These are phyloP conservation scores for Senecio squalidus DNA, from an alignment of 140 eudicot species.

Conservation along the genomic window DNA sequence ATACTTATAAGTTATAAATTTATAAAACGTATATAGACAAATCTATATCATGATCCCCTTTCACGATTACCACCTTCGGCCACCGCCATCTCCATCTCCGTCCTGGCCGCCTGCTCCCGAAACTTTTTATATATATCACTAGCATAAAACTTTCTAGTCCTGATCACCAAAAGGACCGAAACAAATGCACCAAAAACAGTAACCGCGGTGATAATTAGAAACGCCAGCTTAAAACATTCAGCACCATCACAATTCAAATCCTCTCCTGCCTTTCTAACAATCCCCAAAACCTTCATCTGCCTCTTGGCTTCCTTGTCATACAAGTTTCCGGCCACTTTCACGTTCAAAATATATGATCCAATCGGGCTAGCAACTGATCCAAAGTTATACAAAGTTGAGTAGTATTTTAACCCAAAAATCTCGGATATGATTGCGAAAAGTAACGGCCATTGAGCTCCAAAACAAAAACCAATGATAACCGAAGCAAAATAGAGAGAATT, in stretches of 20 bases:
- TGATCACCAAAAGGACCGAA: constrained; percentile 47
- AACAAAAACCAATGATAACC: constrained; percentile 58
- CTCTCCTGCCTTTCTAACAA: constrained; percentile 32
- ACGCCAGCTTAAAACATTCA: constrained; percentile 53
- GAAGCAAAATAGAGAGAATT: constrained; percentile 58
- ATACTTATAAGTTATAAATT: too few species aligned
- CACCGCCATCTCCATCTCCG: constrained; percentile 44
- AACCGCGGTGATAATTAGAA: constrained; percentile 45
- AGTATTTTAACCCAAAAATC: constrained; percentile 68
- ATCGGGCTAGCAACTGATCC: constrained; percentile 73
- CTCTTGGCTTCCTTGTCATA: constrained; percentile 54
- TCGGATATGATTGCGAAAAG: constrained; percentile 73
- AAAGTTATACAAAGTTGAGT: constrained; percentile 65
- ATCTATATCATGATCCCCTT: too few species aligned
- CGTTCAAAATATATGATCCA: constrained; percentile 55
- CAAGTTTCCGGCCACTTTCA: constrained; percentile 52
- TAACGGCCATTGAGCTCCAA: constrained; percentile 76
- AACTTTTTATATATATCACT: constrained; percentile 66
- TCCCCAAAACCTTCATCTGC: constrained; percentile 46
- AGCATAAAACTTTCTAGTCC: constrained; percentile 57
- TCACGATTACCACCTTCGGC: constrained; percentile 1
- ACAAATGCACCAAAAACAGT: constrained; percentile 49
- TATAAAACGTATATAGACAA: too few species aligned
- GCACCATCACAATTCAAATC: constrained; percentile 46
- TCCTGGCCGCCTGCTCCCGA: constrained; percentile 41